Evolutionary conservation across 208 protist species (phyloP), one percentile per base, ranked within the genome.

Genomic region (Acanthamoeba triangularis): DNA sequence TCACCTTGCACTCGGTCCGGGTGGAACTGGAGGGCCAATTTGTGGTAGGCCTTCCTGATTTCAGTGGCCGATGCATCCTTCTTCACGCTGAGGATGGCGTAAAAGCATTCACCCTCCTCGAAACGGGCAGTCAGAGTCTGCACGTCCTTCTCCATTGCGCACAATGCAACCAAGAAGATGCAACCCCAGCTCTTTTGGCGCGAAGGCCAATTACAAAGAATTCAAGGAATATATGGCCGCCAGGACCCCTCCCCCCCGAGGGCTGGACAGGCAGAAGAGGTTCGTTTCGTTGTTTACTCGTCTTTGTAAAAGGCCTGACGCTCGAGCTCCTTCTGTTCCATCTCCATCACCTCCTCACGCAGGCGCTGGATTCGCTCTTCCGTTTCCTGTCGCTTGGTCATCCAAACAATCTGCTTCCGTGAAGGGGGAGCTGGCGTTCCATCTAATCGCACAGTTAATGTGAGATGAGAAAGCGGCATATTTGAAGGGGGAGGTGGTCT

Each of bases 31-130:
- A 99, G 97, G 3, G 99, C 99, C 78, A 99, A 97, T 88, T 98
- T 98, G 41, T 98, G 97, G 94, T 99, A 99, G 11, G 98, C 99
- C 41, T 98, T 98, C 76, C 98, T 98, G 25, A 99, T 97, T 8
- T 98, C 97, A 13, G 95, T 96, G 95, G 98, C 98, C 28, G 96
- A 97, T 23, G 98, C 98, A 52, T 98, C 97, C 23, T 97, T 95
- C 37, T 88, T 2, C 13, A 99, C 96, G 20, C 98, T 98, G 2
- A 99, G 95, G 7, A 98, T 97, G 78, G 98, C 97, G 90, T 99
- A 99, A 30, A 98, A 98, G 93, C 99, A 78, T 33, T 93, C 61
- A 3, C 63, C 87, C 87, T 76, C 87, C 23, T 88, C 52, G 23
- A 88, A 88, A 18, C 80, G 80, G 11, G 3, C n/a, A 14, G 47